These are phyloP conservation scores for Pseudogymnoascus destructans DNA, from an alignment of 2,329 filamentous ascomycete genomes.

Conservation along the genomic window DNA sequence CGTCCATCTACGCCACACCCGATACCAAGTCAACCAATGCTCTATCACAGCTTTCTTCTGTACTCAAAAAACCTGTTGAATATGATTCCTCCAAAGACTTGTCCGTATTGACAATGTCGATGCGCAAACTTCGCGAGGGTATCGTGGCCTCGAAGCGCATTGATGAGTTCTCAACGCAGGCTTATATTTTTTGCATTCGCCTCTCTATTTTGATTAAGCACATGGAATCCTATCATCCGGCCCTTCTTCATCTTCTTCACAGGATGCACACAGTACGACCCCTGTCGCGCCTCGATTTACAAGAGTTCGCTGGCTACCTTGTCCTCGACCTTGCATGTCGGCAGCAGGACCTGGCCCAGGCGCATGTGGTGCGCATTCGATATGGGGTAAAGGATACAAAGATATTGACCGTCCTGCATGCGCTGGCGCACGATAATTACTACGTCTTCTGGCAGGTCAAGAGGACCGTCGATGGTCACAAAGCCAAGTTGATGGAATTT, in stretches of 20 bases:
- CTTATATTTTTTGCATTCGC: constrained; percentile 84
- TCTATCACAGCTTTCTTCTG: constrained; percentile 13
- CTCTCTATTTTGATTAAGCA: constrained; percentile 68
- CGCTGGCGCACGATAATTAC: constrained; percentile 73
- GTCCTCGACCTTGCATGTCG: constrained; percentile 84
- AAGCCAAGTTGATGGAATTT: constrained; percentile 67
- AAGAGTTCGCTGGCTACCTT: constrained; percentile 68
- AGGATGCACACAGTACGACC: constrained; percentile 54
- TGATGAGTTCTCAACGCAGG: constrained; percentile 74
- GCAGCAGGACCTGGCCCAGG: constrained; percentile 58
- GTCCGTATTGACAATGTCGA: constrained; percentile 62
- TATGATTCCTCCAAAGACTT: constrained; percentile 46
- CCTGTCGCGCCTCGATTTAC: constrained; percentile 57
- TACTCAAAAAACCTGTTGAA: constrained; percentile 14
- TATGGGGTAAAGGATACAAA: constrained; percentile 53
- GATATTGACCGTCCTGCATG: constrained; percentile 53
- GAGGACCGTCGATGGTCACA: constrained; percentile 65
- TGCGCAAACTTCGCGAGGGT: constrained; percentile 85
- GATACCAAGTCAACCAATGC: constrained; percentile 5
- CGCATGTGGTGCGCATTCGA: constrained; percentile 50
- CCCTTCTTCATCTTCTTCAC: constrained; percentile 65
- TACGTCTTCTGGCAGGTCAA: constrained; percentile 61
- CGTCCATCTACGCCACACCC: constrained; percentile 9
- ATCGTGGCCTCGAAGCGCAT: constrained; percentile 64
- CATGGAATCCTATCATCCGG: constrained; percentile 80